Base-by-base conservation (phyloP, 2,329 filamentous ascomycete genomes). In the Microdochium trichocladiopsis region DNA sequence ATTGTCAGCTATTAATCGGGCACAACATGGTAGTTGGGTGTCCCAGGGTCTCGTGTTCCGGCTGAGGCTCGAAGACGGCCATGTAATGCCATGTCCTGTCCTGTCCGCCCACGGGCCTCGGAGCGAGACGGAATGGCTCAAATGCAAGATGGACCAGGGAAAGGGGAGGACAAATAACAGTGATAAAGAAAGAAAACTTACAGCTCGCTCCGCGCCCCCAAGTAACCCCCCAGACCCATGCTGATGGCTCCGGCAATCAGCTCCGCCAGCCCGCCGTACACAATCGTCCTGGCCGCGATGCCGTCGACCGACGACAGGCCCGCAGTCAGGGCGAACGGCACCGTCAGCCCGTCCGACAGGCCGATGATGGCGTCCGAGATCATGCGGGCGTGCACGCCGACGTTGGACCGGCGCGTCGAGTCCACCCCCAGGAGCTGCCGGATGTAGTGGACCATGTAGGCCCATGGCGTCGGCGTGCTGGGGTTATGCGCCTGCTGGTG, bases 311-410 rank as follows among this genome's bases (percentile, higher is more conserved):
- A 66, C 8, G 66, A 69, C 2, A 85, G 65, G 4, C 82, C 82
- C 2, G 82, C 82, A 1, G 80, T 84, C 11, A 85, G 67, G 1
- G 82, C 82, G 60, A 85, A 85, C 0, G 82, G 82, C 0, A 85
- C 82, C 0, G 82, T 85, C 57, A 85, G 69, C 4, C 82, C 82
- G 63, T 85, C 82, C 0, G 79, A 78, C 41, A 85, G 71, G 21
- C 82, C 82, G 60, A 85, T 81, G 25, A 82, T 84, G 23, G 78
- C 72, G 64, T 84, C 79, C n/a, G 41, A 45, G 4, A 45, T 18
- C 41, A 45, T 45, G 41, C 41, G 41, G 4, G 41, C 41, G 16
- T 18, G 41, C 4, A 22, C 18, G 41, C 41, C 41, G 12, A 45
- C 41, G 41, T 45, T 45, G 18, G 41, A 45, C 4, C 41, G 41